phyloP scores from a whole-genome alignment of 73 alveolate genomes.

The Paramecium sonneborni region DNA sequence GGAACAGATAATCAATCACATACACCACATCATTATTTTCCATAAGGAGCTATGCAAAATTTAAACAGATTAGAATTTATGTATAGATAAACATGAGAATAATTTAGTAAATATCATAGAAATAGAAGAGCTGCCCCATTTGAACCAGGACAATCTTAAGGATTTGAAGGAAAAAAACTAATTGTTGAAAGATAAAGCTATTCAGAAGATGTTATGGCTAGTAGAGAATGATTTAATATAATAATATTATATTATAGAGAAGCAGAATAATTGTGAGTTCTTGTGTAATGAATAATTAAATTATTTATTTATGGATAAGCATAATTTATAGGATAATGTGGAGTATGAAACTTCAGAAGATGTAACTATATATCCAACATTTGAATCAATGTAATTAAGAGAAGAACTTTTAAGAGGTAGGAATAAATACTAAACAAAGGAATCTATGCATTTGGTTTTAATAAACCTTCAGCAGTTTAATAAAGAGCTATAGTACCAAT shows the following conservation, averaged over 20 bases:
- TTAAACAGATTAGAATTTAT: slow-evolving; percentile 62
- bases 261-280: not conserved
- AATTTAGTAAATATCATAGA: slow-evolving; percentile 40
- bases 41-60: slow-evolving; percentile 61
- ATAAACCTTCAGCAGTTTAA: slow-evolving; percentile 98
- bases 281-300: not conserved
- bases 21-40: slow-evolving; percentile 52
- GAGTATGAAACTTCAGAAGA: slow-evolving; percentile 82
- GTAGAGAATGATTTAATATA: slow-evolving; percentile 53
- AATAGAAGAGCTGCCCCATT: slow-evolving; percentile 62
- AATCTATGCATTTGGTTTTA: slow-evolving; percentile 97
- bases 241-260: not conserved
- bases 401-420: slow-evolving; percentile 95
- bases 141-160: slow-evolving; percentile 38
- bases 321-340: not conserved
- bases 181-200: slow-evolving; percentile 23
- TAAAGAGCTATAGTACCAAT: slow-evolving; percentile 95
- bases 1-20: slow-evolving; percentile 45
- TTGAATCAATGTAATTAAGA: slow-evolving; percentile 92
- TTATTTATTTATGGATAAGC: not conserved
- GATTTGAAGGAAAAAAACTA: slow-evolving; percentile 56
- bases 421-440: slow-evolving; percentile 29
- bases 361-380: slow-evolving; percentile 83
- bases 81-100: not conserved
- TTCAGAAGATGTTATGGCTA: slow-evolving; percentile 66